phyloP scores from a whole-genome alignment of 2,329 filamentous ascomycete species.

The Arthrinium puccinioides region DNA sequence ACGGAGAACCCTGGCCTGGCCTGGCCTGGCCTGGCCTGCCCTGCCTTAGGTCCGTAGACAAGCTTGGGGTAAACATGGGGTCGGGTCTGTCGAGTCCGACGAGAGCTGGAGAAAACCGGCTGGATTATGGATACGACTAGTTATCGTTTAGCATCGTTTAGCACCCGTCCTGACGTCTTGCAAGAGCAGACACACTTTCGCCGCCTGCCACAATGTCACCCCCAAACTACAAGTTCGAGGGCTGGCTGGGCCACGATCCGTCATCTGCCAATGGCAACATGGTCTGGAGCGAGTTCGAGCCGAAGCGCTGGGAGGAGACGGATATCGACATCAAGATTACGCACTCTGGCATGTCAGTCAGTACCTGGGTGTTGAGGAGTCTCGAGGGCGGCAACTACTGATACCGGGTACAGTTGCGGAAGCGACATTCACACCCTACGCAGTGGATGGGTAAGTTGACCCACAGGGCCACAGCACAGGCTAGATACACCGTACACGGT shows the following conservation, averaged over 20 bases:
- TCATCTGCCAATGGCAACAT: constrained; percentile 7
- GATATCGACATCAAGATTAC: constrained; percentile 41
- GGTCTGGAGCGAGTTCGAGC: constrained; percentile 25
- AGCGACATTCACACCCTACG: constrained; percentile 35
- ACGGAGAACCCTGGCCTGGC: no score
- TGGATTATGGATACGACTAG: no score
- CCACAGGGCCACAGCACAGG: no score
- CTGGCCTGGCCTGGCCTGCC: no score
- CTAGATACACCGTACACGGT: no score
- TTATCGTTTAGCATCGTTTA: no score
- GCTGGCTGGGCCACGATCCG: constrained; percentile 6
- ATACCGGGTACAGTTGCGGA: constrained; percentile 22
- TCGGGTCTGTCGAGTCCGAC: no score
- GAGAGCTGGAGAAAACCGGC: no score
- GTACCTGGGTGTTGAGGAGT: neutral
- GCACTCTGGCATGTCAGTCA: constrained; percentile 33
- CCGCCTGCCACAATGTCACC: constrained; percentile 4
- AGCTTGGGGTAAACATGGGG: no score
- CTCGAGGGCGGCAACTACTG: neutral
- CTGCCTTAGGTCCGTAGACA: no score
- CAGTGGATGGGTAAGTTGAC: constrained; percentile 19
- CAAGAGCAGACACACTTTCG: no score
- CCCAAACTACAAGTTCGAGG: constrained; percentile 7
- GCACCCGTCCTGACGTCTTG: no score
- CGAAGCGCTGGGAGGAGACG: constrained; percentile 37